Percentiles rank a stretch among this genome's conserved stretches.
phyloP scores from a whole-genome alignment of 129 eudicot genomes.

The Centella asiatica region DNA sequence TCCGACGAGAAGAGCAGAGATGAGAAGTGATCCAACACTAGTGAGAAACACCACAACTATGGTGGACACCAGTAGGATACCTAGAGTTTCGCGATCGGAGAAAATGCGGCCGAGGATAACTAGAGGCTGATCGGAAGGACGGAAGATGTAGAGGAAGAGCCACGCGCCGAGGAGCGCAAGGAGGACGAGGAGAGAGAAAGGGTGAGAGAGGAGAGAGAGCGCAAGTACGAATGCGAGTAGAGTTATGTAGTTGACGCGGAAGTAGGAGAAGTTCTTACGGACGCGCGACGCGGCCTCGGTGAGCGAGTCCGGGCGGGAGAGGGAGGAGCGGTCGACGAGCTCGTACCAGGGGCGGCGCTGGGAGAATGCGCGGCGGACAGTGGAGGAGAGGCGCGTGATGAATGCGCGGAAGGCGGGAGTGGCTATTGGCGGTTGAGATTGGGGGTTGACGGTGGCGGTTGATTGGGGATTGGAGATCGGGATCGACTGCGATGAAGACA shows the following conservation, averaged over 20 bases:
- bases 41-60: conserved; percentile 61
- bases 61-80: conserved; percentile 42
- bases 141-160: conserved; percentile 63
- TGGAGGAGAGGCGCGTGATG: conserved; percentile 47
- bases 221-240: conserved; percentile 42
- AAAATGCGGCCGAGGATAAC: conserved; percentile 51
- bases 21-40: conserved; percentile 60
- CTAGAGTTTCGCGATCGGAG: conserved; percentile 58
- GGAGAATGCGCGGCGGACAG: conserved; percentile 57
- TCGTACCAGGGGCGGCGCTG: conserved; percentile 87
- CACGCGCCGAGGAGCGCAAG: conserved; percentile 61
- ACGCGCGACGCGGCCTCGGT: conserved; percentile 73
- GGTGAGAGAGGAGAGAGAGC: conserved; percentile 72
- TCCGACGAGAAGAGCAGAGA: conserved; percentile 60
- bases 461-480: conserved; percentile 41
- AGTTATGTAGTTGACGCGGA: conserved; percentile 69
- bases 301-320: conserved; percentile 64
- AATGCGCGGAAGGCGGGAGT: conserved; percentile 66
- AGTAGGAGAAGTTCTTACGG: conserved; percentile 71
- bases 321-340: conserved; percentile 64
- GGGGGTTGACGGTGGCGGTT: conserved; percentile 10
- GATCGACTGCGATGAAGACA: conserved; percentile 46
- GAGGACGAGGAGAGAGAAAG: conserved; percentile 66
- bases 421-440: conserved; percentile 33
- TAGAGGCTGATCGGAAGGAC: conserved; percentile 56